phyloP scores from a whole-genome alignment of 352 stramenopile genomes.

The Aphanomyces invadans region DNA sequence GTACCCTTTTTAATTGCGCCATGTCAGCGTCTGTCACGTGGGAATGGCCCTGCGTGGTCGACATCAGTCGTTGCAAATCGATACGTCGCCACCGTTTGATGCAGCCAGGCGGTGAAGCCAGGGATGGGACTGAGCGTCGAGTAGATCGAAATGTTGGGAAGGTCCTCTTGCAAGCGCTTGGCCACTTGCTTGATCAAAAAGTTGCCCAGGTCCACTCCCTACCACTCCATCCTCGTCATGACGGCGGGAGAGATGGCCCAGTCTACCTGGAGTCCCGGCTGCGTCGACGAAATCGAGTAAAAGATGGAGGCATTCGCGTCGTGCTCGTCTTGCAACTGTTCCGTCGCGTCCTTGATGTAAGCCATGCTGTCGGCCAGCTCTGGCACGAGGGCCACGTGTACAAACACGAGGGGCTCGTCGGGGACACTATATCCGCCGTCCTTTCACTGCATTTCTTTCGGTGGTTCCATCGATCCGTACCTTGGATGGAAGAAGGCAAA shows the following conservation, averaged over 20 bases:
- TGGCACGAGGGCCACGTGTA: conserved; percentile 89
- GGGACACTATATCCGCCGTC: conserved; percentile 54
- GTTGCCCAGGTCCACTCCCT: conserved; percentile 92
- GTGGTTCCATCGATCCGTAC: conserved; percentile 29
- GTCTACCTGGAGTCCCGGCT: conserved; percentile 83
- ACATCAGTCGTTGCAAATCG: not conserved
- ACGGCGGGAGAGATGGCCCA: no score
- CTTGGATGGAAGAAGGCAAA: conserved; percentile 94
- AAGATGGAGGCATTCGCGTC: conserved; percentile 85
- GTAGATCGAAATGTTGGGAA: conserved; percentile 76
- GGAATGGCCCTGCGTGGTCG: not conserved
- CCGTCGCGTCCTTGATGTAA: conserved; percentile 78
- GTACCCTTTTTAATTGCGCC: not conserved
- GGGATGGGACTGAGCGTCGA: conserved; percentile 93
- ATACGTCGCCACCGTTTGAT: conserved; percentile 30
- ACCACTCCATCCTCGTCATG: not conserved
- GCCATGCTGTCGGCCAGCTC: conserved; percentile 87
- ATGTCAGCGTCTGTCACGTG: not conserved
- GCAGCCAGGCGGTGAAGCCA: conserved; percentile 88
- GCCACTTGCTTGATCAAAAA: conserved; percentile 95
- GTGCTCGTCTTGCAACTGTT: conserved; percentile 48
- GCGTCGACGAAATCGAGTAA: conserved; percentile 94
- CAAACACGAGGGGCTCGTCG: conserved; percentile 91
- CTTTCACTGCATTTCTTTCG: no score
- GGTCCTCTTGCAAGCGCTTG: conserved; percentile 61